Evolutionary conservation across 805 yeast genomes (phyloP), one percentile per base, ranked within the genome.

Genomic region (Ogataea polymorpha): DNA sequence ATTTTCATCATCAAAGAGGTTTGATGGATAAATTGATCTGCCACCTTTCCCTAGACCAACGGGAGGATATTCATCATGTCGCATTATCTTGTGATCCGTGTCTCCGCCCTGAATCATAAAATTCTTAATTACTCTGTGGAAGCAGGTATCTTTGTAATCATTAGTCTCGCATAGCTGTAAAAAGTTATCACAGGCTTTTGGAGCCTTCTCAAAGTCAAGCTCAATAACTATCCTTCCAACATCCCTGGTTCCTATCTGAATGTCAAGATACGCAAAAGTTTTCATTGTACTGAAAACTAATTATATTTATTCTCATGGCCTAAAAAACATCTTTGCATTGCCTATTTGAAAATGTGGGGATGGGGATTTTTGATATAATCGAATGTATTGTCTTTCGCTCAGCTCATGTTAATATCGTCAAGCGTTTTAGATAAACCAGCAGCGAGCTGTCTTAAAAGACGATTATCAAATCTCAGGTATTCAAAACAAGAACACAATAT

Each of bases 51-150:
- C 77, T 1, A 63, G 32, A 6, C 51, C 46, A 2, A 47, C 53
- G 11, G 53, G 40, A 1, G 63, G 63, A 42, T 67, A 65, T 2
- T 13, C 21, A 2, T 14, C 15, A 9, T 14, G 13, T 1, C 34
- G 37, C 1, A 25, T 37, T 1, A 45, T 51, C 3, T 66, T 59
- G 54, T 67, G 59, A 1, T 62, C 56, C 2, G 74, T 54, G 54
- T 81, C 86, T 28, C 90, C 90, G 3, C 78, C 80, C 58, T 83
- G 90, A 13, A 84, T 63, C 69, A 82, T 76, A 54, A 85, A 85
- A 56, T 80, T 84, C 54, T 75, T 79, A 37, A 84, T 67, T 2
- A 82, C 76, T 41, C 86, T 66, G 51, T 81, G 84, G 58, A 86
- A 81, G 28, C 60, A 65, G 29, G 72, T 75, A 15, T 66, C 57